Conservation (phyloP, 768 basidiomycete species). For the Sarcodon sp. region DNA sequence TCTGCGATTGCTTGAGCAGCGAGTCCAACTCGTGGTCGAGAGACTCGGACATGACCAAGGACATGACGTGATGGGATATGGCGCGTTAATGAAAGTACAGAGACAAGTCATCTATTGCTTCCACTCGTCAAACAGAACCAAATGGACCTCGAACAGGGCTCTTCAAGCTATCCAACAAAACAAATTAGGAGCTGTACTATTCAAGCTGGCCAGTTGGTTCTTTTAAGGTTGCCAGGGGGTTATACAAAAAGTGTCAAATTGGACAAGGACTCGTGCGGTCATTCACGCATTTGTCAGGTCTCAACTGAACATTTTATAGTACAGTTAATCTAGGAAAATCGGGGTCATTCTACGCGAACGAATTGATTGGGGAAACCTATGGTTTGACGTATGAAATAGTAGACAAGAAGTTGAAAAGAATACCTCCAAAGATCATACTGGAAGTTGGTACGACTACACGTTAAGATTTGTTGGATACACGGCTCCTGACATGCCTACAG, state of each 20-base stretch:
- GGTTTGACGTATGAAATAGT: constrained; percentile 84
- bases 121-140: too few species aligned
- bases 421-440: constrained; percentile 52
- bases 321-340: constrained; percentile 70
- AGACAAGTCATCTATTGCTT: neutral
- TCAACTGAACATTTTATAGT: constrained; percentile 24
- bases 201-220: constrained; percentile 59
- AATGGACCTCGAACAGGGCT: constrained; percentile 14
- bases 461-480: neutral
- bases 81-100: constrained; percentile 4
- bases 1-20: constrained; percentile 18
- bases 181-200: constrained; percentile 24
- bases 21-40: constrained; percentile 16
- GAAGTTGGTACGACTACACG: constrained; percentile 62
- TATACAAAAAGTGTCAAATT: constrained; percentile 66
- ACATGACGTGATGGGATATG: constrained; percentile 1
- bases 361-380: constrained; percentile 73
- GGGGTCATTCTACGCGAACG: constrained; percentile 68
- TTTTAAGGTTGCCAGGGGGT: constrained; percentile 70
- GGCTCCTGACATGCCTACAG: constrained; percentile 24
- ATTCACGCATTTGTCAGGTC: neutral
- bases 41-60: constrained; percentile 5
- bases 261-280: constrained; percentile 55
- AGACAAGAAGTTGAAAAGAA: constrained; percentile 50
- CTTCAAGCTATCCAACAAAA: constrained; percentile 6